phyloP scores from a whole-genome alignment of 352 stramenopile genomes.

The Aphanomyces cochlioides region DNA sequence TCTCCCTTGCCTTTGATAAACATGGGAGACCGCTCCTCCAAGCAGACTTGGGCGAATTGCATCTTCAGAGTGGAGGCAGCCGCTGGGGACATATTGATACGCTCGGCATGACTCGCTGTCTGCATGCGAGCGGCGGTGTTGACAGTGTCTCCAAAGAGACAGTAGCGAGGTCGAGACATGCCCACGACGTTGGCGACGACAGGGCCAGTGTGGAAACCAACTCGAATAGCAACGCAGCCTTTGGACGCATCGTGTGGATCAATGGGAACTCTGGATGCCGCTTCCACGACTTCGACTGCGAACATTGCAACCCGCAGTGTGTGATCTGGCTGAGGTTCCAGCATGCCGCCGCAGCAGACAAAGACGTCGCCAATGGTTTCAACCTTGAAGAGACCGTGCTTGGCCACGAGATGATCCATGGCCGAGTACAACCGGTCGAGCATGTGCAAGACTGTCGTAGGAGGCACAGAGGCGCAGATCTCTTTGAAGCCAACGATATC shows the following conservation, averaged over 20 bases:
- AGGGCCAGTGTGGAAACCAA: not conserved
- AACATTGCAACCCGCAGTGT: not conserved
- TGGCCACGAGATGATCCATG: conserved; percentile 84
- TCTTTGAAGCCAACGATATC: not conserved
- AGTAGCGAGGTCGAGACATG: not conserved
- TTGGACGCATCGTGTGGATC: not conserved
- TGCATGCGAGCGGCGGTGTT: not conserved
- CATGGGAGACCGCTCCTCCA: not conserved
- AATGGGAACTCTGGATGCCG: not conserved
- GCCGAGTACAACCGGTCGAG: conserved; percentile 47
- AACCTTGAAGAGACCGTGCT: conserved; percentile 39
- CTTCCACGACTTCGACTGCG: not conserved
- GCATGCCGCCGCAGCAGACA: not conserved
- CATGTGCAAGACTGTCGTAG: not conserved
- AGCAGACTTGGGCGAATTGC: not conserved
- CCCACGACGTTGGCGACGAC: not conserved
- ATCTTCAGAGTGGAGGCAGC: not conserved
- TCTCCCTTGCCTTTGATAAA: not conserved
- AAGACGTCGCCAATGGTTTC: not conserved
- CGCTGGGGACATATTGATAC: not conserved
- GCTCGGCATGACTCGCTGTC: not conserved
- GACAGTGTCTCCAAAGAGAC: not conserved
- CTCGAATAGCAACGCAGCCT: not conserved
- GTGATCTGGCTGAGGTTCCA: not conserved
- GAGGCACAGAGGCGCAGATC: not conserved